These are phyloP conservation scores for Dioszegia crocea DNA, from an alignment of 768 basidiomycete species.

Conservation along the genomic window DNA sequence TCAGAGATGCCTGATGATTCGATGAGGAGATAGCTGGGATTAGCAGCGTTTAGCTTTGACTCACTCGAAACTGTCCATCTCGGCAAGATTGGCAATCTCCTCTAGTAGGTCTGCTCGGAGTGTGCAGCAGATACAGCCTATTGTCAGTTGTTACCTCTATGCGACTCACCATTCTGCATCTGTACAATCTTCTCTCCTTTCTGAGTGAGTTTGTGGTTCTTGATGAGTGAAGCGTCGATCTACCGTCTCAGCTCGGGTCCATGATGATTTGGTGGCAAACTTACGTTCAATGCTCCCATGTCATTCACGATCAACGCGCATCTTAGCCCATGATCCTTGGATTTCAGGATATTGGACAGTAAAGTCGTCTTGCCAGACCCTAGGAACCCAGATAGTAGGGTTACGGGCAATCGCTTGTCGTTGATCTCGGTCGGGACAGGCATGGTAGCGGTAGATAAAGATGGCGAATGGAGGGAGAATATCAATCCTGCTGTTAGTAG, in stretches of 20 bases:
- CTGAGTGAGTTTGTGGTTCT: slow-evolving; percentile 39
- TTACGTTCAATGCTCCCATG: slow-evolving; percentile 44
- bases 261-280: background rate
- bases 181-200: slow-evolving; percentile 44
- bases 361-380: slow-evolving; percentile 48
- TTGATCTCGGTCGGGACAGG: slow-evolving; percentile 13
- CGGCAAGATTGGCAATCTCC: slow-evolving; percentile 44
- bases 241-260: background rate
- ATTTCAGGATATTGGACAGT: slow-evolving; percentile 40
- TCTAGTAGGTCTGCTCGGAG: slow-evolving; percentile 48
- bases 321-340: slow-evolving; percentile 36
- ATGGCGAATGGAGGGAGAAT: no score
- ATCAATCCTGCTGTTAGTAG: no score
- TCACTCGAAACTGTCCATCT: slow-evolving; percentile 38
- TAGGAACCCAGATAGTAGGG: slow-evolving; percentile 46
- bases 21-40: slow-evolving; percentile 45
- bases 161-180: slow-evolving; percentile 45
- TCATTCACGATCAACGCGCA: slow-evolving; percentile 49
- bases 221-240: slow-evolving; percentile 46
- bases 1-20: slow-evolving; percentile 47
- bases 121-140: slow-evolving; percentile 50
- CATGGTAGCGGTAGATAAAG: slow-evolving; percentile 10
- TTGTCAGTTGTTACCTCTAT: background rate
- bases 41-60: background rate
- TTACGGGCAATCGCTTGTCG: slow-evolving; percentile 46